Conservation (phyloP, 345 rosid genomes). For the Populus deltoides region DNA sequence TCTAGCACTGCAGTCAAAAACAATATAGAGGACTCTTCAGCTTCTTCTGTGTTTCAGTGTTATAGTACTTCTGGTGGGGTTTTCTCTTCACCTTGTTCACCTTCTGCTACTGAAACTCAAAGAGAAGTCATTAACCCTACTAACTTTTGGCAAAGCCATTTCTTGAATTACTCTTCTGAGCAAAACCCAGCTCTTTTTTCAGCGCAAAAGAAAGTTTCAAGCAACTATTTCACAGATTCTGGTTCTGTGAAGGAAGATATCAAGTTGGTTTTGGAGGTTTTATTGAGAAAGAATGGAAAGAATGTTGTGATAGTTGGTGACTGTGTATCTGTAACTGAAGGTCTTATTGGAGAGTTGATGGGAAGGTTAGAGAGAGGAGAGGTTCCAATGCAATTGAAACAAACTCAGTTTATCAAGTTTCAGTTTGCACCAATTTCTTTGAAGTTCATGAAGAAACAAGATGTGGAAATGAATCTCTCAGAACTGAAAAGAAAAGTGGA, state of each 20-base stretch:
- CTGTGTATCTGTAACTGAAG: conserved; percentile 50
- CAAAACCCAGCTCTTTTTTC: conserved; percentile 48
- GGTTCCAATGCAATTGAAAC: conserved; percentile 63
- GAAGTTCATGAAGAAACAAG: conserved; percentile 64
- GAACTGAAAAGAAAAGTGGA: conserved; percentile 64
- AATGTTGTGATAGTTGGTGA: conserved; percentile 79
- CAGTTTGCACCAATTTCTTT: conserved; percentile 61
- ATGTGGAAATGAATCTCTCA: conserved; percentile 50
- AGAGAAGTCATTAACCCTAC: conserved; percentile 42
- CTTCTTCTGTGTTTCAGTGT: conserved; percentile 64
- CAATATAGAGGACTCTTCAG: conserved; percentile 65
- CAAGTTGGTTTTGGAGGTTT: conserved; percentile 61
- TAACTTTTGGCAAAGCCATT: conserved; percentile 55
- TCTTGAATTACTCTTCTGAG: conserved; percentile 51
- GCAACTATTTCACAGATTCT: conserved; percentile 31
- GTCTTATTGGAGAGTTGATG: conserved; percentile 52
- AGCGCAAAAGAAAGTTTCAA: conserved; percentile 39
- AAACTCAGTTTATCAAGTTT: conserved; percentile 57
- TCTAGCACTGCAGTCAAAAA: conserved; percentile 73
- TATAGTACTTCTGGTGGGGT: conserved; percentile 61
- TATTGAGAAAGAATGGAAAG: conserved; percentile 59
- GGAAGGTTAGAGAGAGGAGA: conserved; percentile 65
- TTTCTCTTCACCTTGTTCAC: conserved; percentile 88
- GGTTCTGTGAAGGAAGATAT: conserved; percentile 49
- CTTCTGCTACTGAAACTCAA: conserved; percentile 45